These are phyloP conservation scores for Jamesozyma jinghongensis DNA, from an alignment of 805 yeast genomes.

Conservation along the genomic window DNA sequence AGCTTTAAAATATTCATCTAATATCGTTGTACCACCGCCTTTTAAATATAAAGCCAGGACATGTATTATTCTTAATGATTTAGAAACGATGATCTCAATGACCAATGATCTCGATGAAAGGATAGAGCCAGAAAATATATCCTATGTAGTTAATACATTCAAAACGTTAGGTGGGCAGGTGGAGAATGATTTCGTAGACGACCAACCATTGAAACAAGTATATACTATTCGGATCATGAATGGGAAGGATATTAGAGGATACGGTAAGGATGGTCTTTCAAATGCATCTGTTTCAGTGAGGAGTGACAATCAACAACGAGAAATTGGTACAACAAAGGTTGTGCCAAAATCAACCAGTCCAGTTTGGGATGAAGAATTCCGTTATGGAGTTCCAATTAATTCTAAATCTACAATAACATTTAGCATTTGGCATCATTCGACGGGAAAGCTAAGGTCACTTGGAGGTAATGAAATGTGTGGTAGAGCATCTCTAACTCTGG, in stretches of 20 bases:
- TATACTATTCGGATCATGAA: slow-evolving; percentile 54
- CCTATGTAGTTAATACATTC: slow-evolving; percentile 19
- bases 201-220: slow-evolving; percentile 34
- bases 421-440: slow-evolving; percentile 62
- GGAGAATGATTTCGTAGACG: slow-evolving; percentile 9
- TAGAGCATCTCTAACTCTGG: slow-evolving; percentile 47
- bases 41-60: slow-evolving; percentile 51
- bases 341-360: slow-evolving; percentile 58
- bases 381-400: slow-evolving; percentile 35
- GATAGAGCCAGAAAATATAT: slow-evolving; percentile 50
- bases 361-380: slow-evolving; percentile 83
- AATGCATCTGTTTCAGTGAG: slow-evolving; percentile 56
- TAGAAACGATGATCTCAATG: slow-evolving; percentile 43
- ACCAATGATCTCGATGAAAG: slow-evolving; percentile 44
- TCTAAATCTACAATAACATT: slow-evolving; percentile 42
- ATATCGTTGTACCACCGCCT: slow-evolving; percentile 39
- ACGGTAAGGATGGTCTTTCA: slow-evolving; percentile 38
- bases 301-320: slow-evolving; percentile 44
- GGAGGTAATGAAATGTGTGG: slow-evolving; percentile 60
- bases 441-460: slow-evolving; percentile 25
- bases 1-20: slow-evolving; percentile 36
- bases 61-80: slow-evolving; percentile 68
- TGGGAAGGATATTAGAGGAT: slow-evolving; percentile 52
- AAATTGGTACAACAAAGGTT: slow-evolving; percentile 62
- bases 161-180: slow-evolving; percentile 25